Evolutionary conservation across 2,329 filamentous ascomycete species (phyloP).

Genomic region (Paracorniculantispora psalliotae): DNA sequence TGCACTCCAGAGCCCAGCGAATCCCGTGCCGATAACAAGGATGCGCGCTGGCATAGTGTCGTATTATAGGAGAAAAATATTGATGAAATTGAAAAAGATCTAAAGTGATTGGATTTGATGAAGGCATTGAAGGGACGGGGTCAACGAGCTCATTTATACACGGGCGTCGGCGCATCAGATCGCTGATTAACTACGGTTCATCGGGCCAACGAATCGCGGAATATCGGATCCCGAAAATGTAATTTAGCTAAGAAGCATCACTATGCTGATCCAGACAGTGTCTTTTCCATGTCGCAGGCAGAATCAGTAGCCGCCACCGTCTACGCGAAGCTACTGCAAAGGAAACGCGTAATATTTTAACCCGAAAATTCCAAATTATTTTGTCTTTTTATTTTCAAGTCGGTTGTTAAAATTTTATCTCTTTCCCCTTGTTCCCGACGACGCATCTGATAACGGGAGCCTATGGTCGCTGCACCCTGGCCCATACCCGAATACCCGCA

Average conservation of each 20-base stretch:
- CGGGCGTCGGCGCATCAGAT: not conserved
- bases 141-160: not conserved
- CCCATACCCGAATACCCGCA: conserved; percentile 15
- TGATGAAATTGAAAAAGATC: not conserved
- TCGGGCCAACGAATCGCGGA: not conserved
- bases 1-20: conserved; percentile 34
- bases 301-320: too few species aligned
- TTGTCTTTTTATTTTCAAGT: too few species aligned
- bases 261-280: not conserved
- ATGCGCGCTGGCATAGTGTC: conserved; percentile 10
- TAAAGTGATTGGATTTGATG: not conserved
- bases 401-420: too few species aligned
- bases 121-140: not conserved
- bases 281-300: too few species aligned
- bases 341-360: too few species aligned
- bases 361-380: too few species aligned
- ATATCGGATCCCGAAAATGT: not conserved
- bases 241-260: not conserved
- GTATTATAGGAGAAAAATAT: too few species aligned
- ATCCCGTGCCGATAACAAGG: conserved; percentile 28
- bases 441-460: not conserved
- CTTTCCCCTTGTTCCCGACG: not conserved
- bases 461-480: not conserved
- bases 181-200: not conserved
- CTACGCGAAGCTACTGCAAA: too few species aligned